Percentiles rank a stretch among this genome's conserved stretches.
Evolutionary conservation across 2,329 filamentous ascomycete species (phyloP).

Genomic region (Epichloe uncinata): DNA sequence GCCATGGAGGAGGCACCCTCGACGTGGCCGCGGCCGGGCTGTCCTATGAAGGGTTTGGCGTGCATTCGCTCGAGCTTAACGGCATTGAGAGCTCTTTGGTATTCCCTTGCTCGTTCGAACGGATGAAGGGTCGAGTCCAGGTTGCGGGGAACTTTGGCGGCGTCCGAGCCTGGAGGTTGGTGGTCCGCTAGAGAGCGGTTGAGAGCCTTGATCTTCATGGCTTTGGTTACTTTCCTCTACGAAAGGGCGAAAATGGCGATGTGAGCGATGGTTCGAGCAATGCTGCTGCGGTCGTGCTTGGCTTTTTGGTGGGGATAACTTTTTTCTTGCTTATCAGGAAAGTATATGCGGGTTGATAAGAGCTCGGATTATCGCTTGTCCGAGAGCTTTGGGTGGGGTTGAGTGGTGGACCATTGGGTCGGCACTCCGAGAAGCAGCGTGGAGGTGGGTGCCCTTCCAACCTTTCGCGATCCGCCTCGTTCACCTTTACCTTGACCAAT

Average conservation of each 20-base stretch:
- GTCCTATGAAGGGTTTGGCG: conserved; percentile 57
- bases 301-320: neutral
- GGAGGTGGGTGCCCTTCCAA: too few relatives aligned
- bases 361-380: too few relatives aligned
- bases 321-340: conserved; percentile 16
- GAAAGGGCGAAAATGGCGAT: neutral
- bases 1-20: conserved; percentile 73
- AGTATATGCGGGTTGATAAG: too few relatives aligned
- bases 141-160: conserved; percentile 50
- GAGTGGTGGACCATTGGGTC: too few relatives aligned
- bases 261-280: neutral
- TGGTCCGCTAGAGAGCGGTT: conserved; percentile 50
- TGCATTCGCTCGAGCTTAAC: conserved; percentile 93
- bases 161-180: conserved; percentile 53
- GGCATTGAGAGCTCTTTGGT: conserved; percentile 49
- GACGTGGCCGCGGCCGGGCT: conserved; percentile 82
- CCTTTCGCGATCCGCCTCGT: too few relatives aligned
- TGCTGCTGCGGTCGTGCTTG: neutral
- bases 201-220: conserved; percentile 52
- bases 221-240: conserved; percentile 7
- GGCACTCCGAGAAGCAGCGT: too few relatives aligned
- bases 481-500: too few relatives aligned
- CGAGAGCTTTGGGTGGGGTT: too few relatives aligned
- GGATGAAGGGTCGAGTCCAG: conserved; percentile 78
- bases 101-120: conserved; percentile 78